Conservation (phyloP, 1,139 yeast species). For the Lodderomyces orthopsilosis region DNA sequence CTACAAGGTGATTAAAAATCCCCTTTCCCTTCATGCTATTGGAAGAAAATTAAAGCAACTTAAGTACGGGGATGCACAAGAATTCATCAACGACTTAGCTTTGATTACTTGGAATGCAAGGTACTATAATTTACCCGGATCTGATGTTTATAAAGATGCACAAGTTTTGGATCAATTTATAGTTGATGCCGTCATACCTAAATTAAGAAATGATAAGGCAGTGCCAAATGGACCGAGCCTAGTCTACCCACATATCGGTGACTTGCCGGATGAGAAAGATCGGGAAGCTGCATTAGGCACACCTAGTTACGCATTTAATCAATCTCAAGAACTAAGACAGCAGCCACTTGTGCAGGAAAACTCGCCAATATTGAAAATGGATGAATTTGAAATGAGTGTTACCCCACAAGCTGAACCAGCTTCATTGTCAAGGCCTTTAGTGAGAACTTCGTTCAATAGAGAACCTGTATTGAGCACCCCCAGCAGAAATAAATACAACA, state of each 20-base stretch:
- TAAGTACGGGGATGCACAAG: constrained; percentile 59
- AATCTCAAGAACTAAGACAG: background rate
- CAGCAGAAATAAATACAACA: background rate
- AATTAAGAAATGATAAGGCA: constrained; percentile 41
- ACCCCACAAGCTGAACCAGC: constrained; percentile 11
- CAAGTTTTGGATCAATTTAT: constrained; percentile 63
- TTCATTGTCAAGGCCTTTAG: constrained; percentile 13
- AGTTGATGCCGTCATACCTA: constrained; percentile 53
- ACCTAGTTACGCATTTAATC: background rate
- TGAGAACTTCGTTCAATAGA: constrained; percentile 8
- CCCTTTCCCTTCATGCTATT: constrained; percentile 43
- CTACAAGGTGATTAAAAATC: constrained; percentile 42
- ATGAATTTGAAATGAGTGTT: constrained; percentile 14
- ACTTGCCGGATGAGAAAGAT: constrained; percentile 57
- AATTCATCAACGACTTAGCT: constrained; percentile 72
- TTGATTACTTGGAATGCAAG: constrained; percentile 91
- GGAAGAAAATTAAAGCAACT: constrained; percentile 44
- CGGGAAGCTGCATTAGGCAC: constrained; percentile 7
- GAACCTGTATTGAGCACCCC: constrained; percentile 4
- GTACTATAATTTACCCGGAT: constrained; percentile 69
- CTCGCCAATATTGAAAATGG: constrained; percentile 7
- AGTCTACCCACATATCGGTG: constrained; percentile 70
- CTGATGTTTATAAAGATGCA: constrained; percentile 71
- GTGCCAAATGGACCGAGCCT: constrained; percentile 42
- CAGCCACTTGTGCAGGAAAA: background rate